phyloP scores from a whole-genome alignment of 1,284 basidiomycete genomes.

The Pascua sp. region DNA sequence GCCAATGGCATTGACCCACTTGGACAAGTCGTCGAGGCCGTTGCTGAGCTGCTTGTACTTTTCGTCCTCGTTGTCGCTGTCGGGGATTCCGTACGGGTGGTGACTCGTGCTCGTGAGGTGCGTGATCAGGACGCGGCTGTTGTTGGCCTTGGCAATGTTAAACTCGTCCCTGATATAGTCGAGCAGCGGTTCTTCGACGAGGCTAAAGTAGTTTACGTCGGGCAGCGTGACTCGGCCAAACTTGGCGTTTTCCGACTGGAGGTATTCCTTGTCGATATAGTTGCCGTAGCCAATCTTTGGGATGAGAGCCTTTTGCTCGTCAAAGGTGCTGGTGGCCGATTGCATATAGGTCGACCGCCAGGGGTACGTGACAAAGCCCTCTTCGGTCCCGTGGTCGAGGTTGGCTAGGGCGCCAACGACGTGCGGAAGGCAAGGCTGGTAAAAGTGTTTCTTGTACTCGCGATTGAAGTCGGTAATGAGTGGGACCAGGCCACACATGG shows the following conservation, averaged over 20 bases:
- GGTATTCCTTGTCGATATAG: constrained; percentile 2
- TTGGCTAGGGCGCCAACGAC: background rate
- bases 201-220: constrained; percentile 10
- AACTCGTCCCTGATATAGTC: constrained; percentile 9
- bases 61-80: background rate
- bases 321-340: constrained; percentile 1
- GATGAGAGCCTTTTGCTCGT: background rate
- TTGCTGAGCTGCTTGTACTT: background rate
- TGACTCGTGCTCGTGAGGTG: constrained; percentile 10
- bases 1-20: constrained; percentile 7
- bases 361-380: background rate
- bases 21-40: constrained; percentile 4
- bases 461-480: constrained; percentile 1
- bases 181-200: constrained; percentile 5
- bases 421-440: constrained; percentile 12
- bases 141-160: constrained; percentile 1
- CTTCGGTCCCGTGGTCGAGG: background rate
- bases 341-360: constrained; percentile 5
- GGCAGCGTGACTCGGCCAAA: background rate
- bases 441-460: constrained; percentile 4
- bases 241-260: background rate
- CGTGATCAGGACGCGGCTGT: constrained; percentile 3
- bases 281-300: background rate
- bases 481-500: background rate
- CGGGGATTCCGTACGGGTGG: constrained; percentile 3